phyloP scores from a whole-genome alignment of 129 eudicot species.

The Flaveria robusta region DNA sequence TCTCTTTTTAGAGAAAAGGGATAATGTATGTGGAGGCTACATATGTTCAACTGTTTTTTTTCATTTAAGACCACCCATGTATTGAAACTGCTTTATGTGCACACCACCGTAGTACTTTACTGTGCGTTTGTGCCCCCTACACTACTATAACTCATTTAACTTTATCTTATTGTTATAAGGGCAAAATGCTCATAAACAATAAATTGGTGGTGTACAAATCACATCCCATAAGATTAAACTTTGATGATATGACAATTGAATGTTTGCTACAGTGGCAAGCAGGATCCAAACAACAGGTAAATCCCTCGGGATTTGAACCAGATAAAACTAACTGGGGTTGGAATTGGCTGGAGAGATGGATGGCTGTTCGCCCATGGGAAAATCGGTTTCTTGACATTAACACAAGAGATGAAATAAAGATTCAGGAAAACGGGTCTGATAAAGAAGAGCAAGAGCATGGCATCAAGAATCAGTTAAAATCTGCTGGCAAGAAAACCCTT shows the following conservation, averaged over 20 bases:
- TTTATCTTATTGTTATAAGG: not conserved
- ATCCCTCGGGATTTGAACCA: conserved; percentile 69
- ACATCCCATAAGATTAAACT: not conserved
- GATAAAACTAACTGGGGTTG: conserved; percentile 95
- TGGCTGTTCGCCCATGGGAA: conserved; percentile 99
- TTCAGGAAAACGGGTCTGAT: conserved; percentile 45
- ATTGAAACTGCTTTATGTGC: not conserved
- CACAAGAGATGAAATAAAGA: conserved; percentile 59
- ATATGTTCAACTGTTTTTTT: not conserved
- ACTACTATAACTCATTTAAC: not conserved
- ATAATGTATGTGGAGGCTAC: conserved; percentile 5
- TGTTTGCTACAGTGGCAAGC: conserved; percentile 91
- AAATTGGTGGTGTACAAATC: conserved; percentile 4
- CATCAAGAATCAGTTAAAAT: conserved; percentile 36
- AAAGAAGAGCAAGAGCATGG: conserved; percentile 43
- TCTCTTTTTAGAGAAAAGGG: not conserved
- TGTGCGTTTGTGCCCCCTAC: not conserved
- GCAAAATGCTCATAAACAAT: not conserved
- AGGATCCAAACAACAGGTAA: conserved; percentile 70
- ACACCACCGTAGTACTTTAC: not conserved
- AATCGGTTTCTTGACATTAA: conserved; percentile 76
- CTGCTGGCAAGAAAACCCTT: conserved; percentile 48
- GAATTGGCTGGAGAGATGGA: conserved; percentile 98
- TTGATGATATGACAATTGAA: not conserved
- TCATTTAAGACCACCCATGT: not conserved